Evolutionary conservation across 2,329 filamentous ascomycete species (phyloP), one percentile per base, ranked within the genome.

Genomic region (Colletotrichum sp.): DNA sequence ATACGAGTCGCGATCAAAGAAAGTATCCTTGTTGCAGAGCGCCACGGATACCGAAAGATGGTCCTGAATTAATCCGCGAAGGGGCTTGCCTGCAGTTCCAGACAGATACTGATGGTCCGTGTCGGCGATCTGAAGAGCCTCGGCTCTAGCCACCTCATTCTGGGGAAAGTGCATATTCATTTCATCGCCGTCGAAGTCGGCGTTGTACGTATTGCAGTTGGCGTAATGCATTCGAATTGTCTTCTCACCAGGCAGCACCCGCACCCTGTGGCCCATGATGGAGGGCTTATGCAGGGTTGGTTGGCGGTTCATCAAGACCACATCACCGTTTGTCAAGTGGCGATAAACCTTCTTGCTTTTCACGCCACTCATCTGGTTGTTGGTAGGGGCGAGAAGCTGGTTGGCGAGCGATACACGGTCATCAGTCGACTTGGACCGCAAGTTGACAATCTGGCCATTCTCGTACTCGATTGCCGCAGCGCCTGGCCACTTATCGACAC

Each of bases 131-230:
- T 96, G 95, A 79, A 98, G 90, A 3, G 97, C 97, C 86, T 99
- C 97, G 3, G 96, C 95, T 79, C 97, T 91, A 18, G 97, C 97
- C 78, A 98, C 89, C 83, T 98, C 97, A 79, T 98, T 98, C 80
- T 99, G 97, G 2, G 97, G 97, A 81, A 99, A 98, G 85, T 99
- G 97, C 96, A 99, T 97, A 84, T 99, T 99, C 97, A 99, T 99
- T 85, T 99, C 97, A 83, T 99, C 97, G 84, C 97, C 97, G 81
- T 99, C 97, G 82, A 99, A 99, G 89, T 99, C 97, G 36, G 97
- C 97, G 80, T 99, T 99, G 89, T 99, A 99, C 1, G 97, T 98
- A 82, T 99, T 99, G 84, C 97, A 98, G 84, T 99, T 99, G 80
- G 97, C 96, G 86, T 99, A 99, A 87, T 99, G 97, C 96, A 99